Conservation (phyloP, 345 rosid genomes). For the Hypericum perforatum region DNA sequence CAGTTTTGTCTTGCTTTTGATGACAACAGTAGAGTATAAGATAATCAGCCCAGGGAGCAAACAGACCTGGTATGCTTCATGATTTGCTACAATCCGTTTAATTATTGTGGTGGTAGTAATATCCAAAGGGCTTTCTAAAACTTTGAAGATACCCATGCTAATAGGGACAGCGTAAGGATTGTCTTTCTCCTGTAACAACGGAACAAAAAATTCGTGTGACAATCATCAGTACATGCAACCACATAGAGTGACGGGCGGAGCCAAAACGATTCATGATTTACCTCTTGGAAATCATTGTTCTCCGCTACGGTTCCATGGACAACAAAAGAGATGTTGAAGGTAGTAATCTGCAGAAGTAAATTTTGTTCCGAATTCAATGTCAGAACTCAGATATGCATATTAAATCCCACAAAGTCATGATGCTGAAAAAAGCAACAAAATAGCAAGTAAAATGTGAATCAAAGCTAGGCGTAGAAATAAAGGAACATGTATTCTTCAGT, state of each 20-base stretch:
- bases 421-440: too few species aligned
- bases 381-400: too few species aligned
- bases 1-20: too few species aligned
- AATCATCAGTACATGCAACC: background rate
- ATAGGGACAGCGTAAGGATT: constrained; percentile 67
- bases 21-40: too few species aligned
- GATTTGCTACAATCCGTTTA: constrained; percentile 59
- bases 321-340: constrained; percentile 54
- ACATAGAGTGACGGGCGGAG: background rate
- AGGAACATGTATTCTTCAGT: too few species aligned
- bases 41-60: background rate
- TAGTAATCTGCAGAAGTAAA: constrained; percentile 39
- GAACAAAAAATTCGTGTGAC: background rate
- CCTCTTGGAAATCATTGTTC: constrained; percentile 45
- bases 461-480: too few species aligned
- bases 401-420: too few species aligned
- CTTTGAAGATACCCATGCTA: constrained; percentile 50
- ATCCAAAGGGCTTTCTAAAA: constrained; percentile 60
- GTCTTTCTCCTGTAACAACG: constrained; percentile 32
- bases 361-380: background rate
- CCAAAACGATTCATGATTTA: constrained; percentile 2
- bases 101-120: constrained; percentile 66
- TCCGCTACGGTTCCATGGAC: constrained; percentile 70
- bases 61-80: constrained; percentile 58
- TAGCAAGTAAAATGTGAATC: too few species aligned